Evolutionary conservation across 331 rosid species (phyloP), one percentile per base, ranked within the genome.

Genomic region (Telfairia occidentalis): DNA sequence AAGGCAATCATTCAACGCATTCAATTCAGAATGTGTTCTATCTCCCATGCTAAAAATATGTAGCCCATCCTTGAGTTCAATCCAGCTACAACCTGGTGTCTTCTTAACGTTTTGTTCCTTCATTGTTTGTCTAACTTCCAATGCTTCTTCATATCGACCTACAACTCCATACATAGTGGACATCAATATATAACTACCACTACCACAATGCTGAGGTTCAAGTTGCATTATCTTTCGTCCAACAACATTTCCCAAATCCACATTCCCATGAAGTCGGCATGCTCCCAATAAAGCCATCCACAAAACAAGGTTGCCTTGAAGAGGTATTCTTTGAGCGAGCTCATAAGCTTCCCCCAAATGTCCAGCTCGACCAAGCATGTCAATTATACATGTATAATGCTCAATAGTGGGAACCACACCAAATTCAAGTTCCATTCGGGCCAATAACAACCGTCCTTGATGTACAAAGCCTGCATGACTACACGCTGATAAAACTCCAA

Each of bases 321-420:
- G 30, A 24, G 88, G 75, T 80, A 77, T 82, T 71, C 75, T 79
- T 71, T 48, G 69, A 46, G 83, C 81, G 78, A 82, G 7, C 21
- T 74, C 80, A 70, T 79, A 60, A 64, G 86, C 84, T 66, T 82
- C 86, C 23, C 28, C 40, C 13, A 79, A 3, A 23, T 40, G 49
- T 57, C 86, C 84, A 4, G 77, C 74, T 71, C 78, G 50, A 57
- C 85, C 84, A 0, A 80, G 82, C 80, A 80, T 76, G 73, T 85
- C 88, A 1, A 85, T 79, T 79, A 79, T 48, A 67, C 86, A 82
- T 23, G 84, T 83, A 13, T 82, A 77, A 43, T 85, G 88, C 77
- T 82, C 88, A 37, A 82, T 81, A 61, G 78, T 75, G 0, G 88
- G 88, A 38, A 49, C 50, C 49, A 82, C 54, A 29, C 40, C 66